A percentile compares a stretch with the other conserved stretches of the same genome.
Evolutionary conservation across 73 alveolate genomes (phyloP).

Genomic region (Blepharisma japonicum): DNA sequence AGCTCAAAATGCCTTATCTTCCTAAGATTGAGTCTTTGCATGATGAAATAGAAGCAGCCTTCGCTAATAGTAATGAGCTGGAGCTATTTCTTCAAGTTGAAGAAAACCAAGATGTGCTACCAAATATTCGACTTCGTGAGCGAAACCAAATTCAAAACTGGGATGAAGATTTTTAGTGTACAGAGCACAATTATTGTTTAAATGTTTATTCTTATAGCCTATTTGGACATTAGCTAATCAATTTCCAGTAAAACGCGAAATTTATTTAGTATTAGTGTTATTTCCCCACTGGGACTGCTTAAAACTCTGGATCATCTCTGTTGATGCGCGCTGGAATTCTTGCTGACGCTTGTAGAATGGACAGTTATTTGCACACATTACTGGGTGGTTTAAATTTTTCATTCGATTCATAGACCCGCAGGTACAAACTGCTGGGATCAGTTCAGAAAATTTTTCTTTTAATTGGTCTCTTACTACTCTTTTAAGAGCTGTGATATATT

Average conservation of each 20-base stretch:
- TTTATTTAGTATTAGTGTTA: too few relatives aligned
- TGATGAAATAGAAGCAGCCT: neutral
- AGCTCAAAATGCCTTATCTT: neutral
- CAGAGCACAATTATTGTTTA: neutral
- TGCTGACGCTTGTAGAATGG: conserved; percentile 56
- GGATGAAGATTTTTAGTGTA: conserved; percentile 9
- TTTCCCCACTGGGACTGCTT: conserved; percentile 1
- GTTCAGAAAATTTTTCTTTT: neutral
- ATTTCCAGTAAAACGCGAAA: too few relatives aligned
- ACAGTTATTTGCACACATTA: conserved; percentile 64
- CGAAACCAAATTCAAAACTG: neutral
- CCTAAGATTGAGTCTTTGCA: neutral
- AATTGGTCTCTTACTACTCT: neutral
- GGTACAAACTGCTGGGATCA: conserved; percentile 25
- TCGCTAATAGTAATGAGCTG: neutral
- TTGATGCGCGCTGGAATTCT: conserved; percentile 53
- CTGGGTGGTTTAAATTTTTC: conserved; percentile 18
- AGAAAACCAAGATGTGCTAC: neutral
- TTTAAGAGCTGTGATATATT: neutral
- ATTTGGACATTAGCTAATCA: too few relatives aligned
- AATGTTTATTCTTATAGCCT: too few relatives aligned
- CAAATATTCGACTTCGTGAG: neutral
- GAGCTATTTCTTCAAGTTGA: neutral
- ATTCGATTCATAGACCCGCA: conserved; percentile 27
- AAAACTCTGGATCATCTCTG: conserved; percentile 42